Evolutionary conservation across 2,329 filamentous ascomycete genomes (phyloP), one percentile per base, ranked within the genome.

Genomic region (Penicillium sp.): DNA sequence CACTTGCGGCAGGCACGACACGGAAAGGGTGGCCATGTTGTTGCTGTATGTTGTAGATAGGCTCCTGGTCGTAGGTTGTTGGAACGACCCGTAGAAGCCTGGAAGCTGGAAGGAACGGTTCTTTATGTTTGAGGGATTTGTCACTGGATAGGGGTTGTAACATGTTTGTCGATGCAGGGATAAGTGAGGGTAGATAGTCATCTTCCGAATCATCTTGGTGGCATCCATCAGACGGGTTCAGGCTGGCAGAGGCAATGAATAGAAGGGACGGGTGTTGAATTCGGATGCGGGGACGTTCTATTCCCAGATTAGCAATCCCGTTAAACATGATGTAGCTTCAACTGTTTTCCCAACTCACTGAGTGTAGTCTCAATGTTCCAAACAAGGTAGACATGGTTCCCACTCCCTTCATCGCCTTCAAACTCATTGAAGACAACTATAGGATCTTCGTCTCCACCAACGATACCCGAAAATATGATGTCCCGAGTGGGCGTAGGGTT

Each of bases 131-230:
- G 29, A 81, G 67, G 2, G 74, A 72, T 42, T 79, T 79, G 56
- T 82, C 79, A 43, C 73, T 75, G 21, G 79, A 76, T 48, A 86
- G 77, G 4, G 83, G 74, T 58, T 84, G 79, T 9, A 86, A 73
- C 14, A 86, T 75, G 56, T 86, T 86, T 9, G 79, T 71, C 1
- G 83, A 81, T n/a, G 81, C 75, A 5, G 83, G 81, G n/a, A 82
- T 72, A 43, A 79, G 74, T 45, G 80, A 79, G 14, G 80, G 77
- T 6, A 86, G 74, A 60, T 83, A 83, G 45, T 81, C 77, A 58
- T 82, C 78, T 32, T 79, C 74, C 5, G 67, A 60, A 18, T 70
- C 61, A 27, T 71, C 68, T 52, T 67, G 66, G 47, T 71, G 68
- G n/a, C 70, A 63, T 31, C 60, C 67, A 47, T 78, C 74, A 1